phyloP scores from a whole-genome alignment of 495 filamentous ascomycete species.

The Parathielavia appendiculata region DNA sequence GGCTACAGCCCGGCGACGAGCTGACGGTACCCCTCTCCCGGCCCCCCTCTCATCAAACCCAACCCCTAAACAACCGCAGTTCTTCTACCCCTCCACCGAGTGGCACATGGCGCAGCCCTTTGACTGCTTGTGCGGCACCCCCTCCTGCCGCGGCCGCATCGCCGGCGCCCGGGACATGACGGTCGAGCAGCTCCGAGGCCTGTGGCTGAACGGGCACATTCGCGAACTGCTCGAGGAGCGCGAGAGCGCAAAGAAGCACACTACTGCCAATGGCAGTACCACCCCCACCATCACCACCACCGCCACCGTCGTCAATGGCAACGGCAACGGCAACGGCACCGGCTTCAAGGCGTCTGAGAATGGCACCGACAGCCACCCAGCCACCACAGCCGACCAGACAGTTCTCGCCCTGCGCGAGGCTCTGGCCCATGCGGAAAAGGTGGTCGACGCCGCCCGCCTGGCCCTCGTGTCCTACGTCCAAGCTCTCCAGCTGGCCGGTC shows the following conservation, averaged over 20 bases:
- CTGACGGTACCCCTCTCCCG: constrained; percentile 44
- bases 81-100: constrained; percentile 76
- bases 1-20: constrained; percentile 55
- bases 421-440: constrained; percentile 37
- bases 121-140: constrained; percentile 55
- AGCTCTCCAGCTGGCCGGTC: constrained; percentile 3
- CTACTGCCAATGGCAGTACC: background rate
- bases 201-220: constrained; percentile 55
- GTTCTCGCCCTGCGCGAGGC: constrained; percentile 32
- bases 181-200: constrained; percentile 38
- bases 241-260: constrained; percentile 18
- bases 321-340: background rate
- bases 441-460: constrained; percentile 33
- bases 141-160: constrained; percentile 48
- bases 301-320: background rate
- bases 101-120: constrained; percentile 74
- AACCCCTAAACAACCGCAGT: constrained; percentile 29
- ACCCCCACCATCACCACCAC: too few relatives aligned
- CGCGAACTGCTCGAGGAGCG: constrained; percentile 43
- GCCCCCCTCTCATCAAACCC: background rate
- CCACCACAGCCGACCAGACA: constrained; percentile 18
- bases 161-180: constrained; percentile 52
- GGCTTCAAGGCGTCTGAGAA: constrained; percentile 9
- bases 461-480: constrained; percentile 35
- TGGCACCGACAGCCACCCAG: background rate